A percentile compares a stretch with the other conserved stretches of the same genome.
Evolutionary conservation across 2,329 filamentous ascomycete genomes (phyloP).

Genomic region (Pestalotiopsis sp.): DNA sequence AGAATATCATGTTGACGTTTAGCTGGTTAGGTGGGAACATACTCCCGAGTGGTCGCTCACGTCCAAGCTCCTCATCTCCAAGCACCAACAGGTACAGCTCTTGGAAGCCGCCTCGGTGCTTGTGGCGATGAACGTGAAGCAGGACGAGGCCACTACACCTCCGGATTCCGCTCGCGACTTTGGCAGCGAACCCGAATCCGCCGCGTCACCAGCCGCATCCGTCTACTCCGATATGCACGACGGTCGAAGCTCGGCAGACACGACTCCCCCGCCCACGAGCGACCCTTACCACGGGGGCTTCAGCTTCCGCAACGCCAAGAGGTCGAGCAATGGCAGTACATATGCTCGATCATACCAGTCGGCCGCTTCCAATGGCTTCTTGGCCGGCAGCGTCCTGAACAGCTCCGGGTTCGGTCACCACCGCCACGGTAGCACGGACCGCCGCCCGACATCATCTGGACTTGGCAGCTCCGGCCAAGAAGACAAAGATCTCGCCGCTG

Average conservation of each 20-base stretch:
- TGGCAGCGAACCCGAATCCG: conserved; percentile 78
- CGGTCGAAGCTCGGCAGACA: conserved; percentile 83
- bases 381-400: conserved; percentile 54
- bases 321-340: conserved; percentile 58
- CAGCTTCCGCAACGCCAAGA: conserved; percentile 56
- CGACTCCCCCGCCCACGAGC: conserved; percentile 82
- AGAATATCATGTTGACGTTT: conserved; percentile 36
- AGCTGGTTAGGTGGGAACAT: conserved; percentile 88
- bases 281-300: conserved; percentile 60
- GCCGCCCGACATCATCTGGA: conserved; percentile 78
- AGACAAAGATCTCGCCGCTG: conserved; percentile 85
- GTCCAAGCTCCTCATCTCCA: conserved; percentile 96
- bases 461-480: conserved; percentile 76
- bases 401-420: conserved; percentile 57
- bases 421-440: conserved; percentile 75
- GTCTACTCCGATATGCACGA: conserved; percentile 79
- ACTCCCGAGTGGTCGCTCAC: conserved; percentile 97
- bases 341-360: conserved; percentile 85
- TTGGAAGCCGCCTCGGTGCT: conserved; percentile 96
- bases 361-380: conserved; percentile 55
- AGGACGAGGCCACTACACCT: conserved; percentile 56
- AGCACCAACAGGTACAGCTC: conserved; percentile 98
- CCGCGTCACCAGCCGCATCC: conserved; percentile 76
- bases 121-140: conserved; percentile 76
- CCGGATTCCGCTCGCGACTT: conserved; percentile 69